Conservation (phyloP, 352 stramenopile genomes). For the Plasmopara muralis region DNA sequence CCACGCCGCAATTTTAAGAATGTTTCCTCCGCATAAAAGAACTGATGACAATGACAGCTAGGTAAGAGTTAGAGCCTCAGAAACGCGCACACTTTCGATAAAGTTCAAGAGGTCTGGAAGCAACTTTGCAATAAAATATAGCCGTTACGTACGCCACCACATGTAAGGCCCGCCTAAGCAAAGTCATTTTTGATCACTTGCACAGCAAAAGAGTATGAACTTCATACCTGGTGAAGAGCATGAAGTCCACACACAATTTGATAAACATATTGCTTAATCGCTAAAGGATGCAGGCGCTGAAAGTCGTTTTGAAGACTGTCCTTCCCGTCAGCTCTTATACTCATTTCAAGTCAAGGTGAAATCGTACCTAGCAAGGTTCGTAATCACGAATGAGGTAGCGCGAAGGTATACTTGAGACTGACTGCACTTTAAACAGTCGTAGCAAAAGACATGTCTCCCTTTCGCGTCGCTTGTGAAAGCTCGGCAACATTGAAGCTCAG, state of each 20-base stretch:
- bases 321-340: background rate
- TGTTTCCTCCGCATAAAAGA: conserved; percentile 29
- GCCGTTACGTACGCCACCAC: conserved; percentile 29
- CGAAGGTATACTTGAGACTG: conserved; percentile 15
- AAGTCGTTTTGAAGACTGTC: conserved; percentile 30
- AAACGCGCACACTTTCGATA: background rate
- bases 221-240: conserved; percentile 31
- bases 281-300: conserved; percentile 29
- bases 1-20: conserved; percentile 30
- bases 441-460: conserved; percentile 19
- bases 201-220: background rate
- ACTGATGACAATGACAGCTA: conserved; percentile 41
- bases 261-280: conserved; percentile 28
- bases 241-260: conserved; percentile 23
- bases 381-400: conserved; percentile 13
- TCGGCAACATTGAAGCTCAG: conserved; percentile 12
- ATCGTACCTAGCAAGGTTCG: conserved; percentile 16
- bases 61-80: background rate
- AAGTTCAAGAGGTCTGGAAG: background rate
- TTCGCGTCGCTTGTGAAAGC: background rate
- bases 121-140: background rate
- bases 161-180: conserved; percentile 18
- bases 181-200: background rate
- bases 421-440: conserved; percentile 16
- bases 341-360: background rate